Evolutionary conservation across 768 basidiomycete species (phyloP).

Genomic region (Leccinellum albellum): DNA sequence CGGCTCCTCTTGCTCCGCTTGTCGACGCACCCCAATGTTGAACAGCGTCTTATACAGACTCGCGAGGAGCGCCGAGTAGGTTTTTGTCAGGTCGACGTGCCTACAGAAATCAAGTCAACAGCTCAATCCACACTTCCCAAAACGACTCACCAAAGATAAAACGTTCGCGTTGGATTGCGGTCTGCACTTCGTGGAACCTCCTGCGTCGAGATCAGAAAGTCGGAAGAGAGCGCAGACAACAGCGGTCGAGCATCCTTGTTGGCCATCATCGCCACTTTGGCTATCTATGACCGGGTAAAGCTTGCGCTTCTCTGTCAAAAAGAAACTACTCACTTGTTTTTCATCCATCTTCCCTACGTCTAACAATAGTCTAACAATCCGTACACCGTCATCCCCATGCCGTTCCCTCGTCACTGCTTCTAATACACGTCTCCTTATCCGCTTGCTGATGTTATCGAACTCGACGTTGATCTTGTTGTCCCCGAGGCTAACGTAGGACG

Average conservation of each 20-base stretch:
- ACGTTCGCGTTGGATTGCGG: constrained; percentile 82
- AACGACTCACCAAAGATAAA: constrained; percentile 78
- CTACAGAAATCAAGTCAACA: constrained; percentile 37
- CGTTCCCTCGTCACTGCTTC: constrained; percentile 79
- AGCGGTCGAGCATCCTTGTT: constrained; percentile 82
- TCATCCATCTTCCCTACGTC: constrained; percentile 91
- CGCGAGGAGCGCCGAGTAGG: constrained; percentile 71
- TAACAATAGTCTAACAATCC: constrained; percentile 74
- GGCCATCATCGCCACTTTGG: constrained; percentile 90
- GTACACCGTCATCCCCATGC: constrained; percentile 78
- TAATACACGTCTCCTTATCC: constrained; percentile 65
- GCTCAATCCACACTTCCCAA: background rate
- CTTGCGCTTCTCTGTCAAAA: background rate
- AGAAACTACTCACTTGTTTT: constrained; percentile 64
- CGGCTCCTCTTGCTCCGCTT: constrained; percentile 67
- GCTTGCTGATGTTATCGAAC: constrained; percentile 65
- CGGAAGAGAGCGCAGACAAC: constrained; percentile 72
- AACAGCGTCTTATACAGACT: constrained; percentile 87
- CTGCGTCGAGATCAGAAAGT: constrained; percentile 85
- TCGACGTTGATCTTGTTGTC: constrained; percentile 77
- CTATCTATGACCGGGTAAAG: constrained; percentile 53
- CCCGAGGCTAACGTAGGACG: constrained; percentile 67
- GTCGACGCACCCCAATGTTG: constrained; percentile 74
- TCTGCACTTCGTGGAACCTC: constrained; percentile 91
- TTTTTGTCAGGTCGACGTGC: constrained; percentile 86